These are phyloP conservation scores for Eucalyptus marginata DNA, from an alignment of 345 rosid species.

Conservation along the genomic window DNA sequence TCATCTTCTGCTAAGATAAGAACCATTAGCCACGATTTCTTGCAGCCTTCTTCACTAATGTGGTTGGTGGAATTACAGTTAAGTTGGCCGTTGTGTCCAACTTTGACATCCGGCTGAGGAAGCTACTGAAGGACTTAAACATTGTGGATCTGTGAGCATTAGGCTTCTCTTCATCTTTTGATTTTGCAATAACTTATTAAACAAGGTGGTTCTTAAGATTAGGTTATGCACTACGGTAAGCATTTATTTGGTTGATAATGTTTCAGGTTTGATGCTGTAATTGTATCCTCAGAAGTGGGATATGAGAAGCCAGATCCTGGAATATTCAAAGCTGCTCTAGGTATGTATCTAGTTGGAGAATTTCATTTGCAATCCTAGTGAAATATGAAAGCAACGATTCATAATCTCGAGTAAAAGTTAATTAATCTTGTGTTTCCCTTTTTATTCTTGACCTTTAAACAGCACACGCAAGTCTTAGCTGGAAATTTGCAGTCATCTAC, in stretches of 20 bases:
- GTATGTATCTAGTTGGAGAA: constrained; percentile 8
- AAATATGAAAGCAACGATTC: background rate
- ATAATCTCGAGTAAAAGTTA: background rate
- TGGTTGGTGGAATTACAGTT: constrained; percentile 35
- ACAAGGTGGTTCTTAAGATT: background rate
- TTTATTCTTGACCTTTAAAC: background rate
- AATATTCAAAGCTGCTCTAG: constrained; percentile 68
- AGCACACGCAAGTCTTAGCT: background rate
- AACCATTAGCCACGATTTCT: background rate
- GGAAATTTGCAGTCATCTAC: background rate
- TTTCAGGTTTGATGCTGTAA: constrained; percentile 69
- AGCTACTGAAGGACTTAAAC: constrained; percentile 66
- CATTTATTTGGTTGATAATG: background rate
- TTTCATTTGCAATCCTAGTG: background rate
- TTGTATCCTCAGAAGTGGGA: constrained; percentile 80
- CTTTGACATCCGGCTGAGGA: constrained; percentile 74
- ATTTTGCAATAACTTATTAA: background rate
- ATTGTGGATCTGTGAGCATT: constrained; percentile 62
- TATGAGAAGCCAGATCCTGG: constrained; percentile 71
- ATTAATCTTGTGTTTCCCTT: background rate
- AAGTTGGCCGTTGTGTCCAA: constrained; percentile 88
- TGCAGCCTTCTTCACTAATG: background rate
- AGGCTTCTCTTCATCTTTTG: background rate
- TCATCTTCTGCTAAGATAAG: constrained; percentile 1
- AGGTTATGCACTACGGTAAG: background rate